Percentiles rank a stretch among this genome's conserved stretches.
Conservation (phyloP, 176 grass and related monocot genomes). For the Ensete glaucum region DNA sequence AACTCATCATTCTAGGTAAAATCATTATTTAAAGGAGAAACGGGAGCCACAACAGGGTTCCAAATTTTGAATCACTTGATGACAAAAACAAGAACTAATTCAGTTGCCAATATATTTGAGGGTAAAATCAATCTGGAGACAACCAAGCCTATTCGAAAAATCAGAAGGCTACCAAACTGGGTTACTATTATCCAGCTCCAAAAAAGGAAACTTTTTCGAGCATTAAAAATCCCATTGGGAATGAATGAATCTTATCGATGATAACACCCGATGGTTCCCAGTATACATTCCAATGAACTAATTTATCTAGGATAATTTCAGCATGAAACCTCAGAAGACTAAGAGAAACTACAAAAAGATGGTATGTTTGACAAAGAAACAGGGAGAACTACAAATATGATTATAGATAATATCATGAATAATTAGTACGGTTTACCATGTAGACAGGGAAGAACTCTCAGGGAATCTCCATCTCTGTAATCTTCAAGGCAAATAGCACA, state of each 20-base stretch:
- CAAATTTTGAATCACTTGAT: neutral
- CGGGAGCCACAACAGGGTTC: neutral
- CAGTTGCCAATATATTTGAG: neutral
- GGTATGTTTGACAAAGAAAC: neutral
- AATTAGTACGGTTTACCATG: constrained; percentile 50
- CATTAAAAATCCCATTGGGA: neutral
- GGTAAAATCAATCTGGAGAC: neutral
- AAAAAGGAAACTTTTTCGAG: neutral
- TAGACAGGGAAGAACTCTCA: constrained; percentile 71
- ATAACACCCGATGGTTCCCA: neutral
- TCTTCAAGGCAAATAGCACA: constrained; percentile 88
- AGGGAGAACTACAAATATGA: neutral
- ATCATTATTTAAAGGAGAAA: neutral
- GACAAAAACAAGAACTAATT: neutral
- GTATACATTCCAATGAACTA: neutral
- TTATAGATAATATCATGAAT: neutral
- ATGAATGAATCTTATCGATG: neutral
- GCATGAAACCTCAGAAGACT: no score
- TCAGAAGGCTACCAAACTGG: neutral
- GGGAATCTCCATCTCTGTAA: constrained; percentile 61
- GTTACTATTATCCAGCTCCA: no score
- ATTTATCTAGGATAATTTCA: neutral
- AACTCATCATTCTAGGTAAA: neutral
- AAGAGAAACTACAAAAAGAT: neutral
- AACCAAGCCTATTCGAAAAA: neutral